These are phyloP conservation scores for Castanospermum australe DNA, from an alignment of 306 rosid genomes.

Conservation along the genomic window DNA sequence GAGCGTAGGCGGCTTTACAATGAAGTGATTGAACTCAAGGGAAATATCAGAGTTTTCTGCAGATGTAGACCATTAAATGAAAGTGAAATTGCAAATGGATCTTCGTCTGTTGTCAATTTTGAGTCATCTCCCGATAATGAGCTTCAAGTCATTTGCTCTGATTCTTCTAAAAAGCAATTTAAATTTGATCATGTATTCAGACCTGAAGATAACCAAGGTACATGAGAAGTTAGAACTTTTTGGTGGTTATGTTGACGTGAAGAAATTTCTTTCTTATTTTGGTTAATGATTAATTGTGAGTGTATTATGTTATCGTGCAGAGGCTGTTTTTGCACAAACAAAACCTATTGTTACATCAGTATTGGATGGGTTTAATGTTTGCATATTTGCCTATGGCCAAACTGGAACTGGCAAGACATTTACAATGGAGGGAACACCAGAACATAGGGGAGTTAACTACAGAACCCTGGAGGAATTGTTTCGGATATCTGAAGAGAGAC, in stretches of 20 bases:
- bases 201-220: slow-evolving; percentile 90
- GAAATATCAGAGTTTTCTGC: slow-evolving; percentile 93
- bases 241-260: neutral
- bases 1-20: slow-evolving; percentile 85
- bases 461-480: slow-evolving; percentile 87
- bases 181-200: slow-evolving; percentile 85
- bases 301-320: slow-evolving; percentile 39
- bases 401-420: slow-evolving; percentile 98
- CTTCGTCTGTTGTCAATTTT: slow-evolving; percentile 59
- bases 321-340: slow-evolving; percentile 78
- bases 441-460: slow-evolving; percentile 92
- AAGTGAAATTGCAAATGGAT: slow-evolving; percentile 58
- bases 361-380: slow-evolving; percentile 90
- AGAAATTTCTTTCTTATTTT: neutral
- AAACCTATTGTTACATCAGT: slow-evolving; percentile 86
- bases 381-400: slow-evolving; percentile 98
- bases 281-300: neutral
- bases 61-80: slow-evolving; percentile 87
- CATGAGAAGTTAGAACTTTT: neutral
- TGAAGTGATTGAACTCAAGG: slow-evolving; percentile 90
- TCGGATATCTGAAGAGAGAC: slow-evolving; percentile 66
- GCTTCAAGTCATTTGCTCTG: slow-evolving; percentile 78
- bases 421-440: slow-evolving; percentile 95
- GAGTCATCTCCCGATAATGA: slow-evolving; percentile 74
- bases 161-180: slow-evolving; percentile 86